phyloP scores from a whole-genome alignment of 305 asterid genomes.

The Fraxinus latifolia region DNA sequence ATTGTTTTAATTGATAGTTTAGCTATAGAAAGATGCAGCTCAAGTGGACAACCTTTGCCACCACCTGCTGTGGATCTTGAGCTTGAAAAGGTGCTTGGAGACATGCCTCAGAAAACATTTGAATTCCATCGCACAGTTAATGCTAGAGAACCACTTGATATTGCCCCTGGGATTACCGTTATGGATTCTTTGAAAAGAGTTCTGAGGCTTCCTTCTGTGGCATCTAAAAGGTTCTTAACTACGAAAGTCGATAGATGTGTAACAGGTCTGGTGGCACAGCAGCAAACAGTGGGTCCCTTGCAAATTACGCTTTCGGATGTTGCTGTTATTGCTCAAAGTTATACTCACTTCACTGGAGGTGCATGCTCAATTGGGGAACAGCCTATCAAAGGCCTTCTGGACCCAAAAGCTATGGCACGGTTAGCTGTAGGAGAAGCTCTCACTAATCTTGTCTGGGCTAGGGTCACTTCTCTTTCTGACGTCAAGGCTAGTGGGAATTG shows the following conservation, averaged over 20 bases:
- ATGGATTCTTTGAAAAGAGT: slow-evolving; percentile 74
- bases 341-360: slow-evolving; percentile 72
- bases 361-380: slow-evolving; percentile 89
- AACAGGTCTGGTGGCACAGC: slow-evolving; percentile 96
- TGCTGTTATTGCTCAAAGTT: slow-evolving; percentile 85
- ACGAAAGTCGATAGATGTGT: slow-evolving; percentile 97
- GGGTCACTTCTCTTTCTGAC: slow-evolving; percentile 78
- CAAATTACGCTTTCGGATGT: slow-evolving; percentile 90
- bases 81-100: slow-evolving; percentile 96
- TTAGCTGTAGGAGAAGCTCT: slow-evolving; percentile 91
- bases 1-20: slow-evolving; percentile 63
- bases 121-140: slow-evolving; percentile 51
- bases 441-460: slow-evolving; percentile 92
- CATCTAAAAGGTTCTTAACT: slow-evolving; percentile 87
- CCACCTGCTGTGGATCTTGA: slow-evolving; percentile 94
- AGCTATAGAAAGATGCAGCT: slow-evolving; percentile 43
- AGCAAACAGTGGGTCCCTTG: slow-evolving; percentile 96
- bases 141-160: slow-evolving; percentile 70
- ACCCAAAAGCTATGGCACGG: slow-evolving; percentile 90
- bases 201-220: slow-evolving; percentile 82
- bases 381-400: slow-evolving; percentile 85
- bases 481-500: slow-evolving; percentile 92
- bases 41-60: slow-evolving; percentile 65
- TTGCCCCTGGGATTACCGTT: slow-evolving; percentile 71
- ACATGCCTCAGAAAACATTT: slow-evolving; percentile 95